phyloP scores from a whole-genome alignment of 208 protist genomes.

The Leishmania mexicana region DNA sequence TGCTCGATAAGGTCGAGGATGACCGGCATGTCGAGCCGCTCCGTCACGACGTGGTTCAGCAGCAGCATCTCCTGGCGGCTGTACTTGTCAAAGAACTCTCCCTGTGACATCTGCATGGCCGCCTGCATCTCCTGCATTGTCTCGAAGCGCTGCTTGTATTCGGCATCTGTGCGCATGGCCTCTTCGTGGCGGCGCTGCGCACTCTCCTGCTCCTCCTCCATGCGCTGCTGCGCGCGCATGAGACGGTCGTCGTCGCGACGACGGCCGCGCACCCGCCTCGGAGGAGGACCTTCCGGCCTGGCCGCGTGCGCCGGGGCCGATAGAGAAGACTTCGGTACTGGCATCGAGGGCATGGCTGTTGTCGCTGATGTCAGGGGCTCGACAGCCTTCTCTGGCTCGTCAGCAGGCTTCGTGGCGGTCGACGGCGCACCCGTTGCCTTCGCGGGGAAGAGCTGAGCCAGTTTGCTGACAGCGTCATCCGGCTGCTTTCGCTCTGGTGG shows the following conservation, averaged over 20 bases:
- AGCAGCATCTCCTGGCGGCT: slow-evolving; percentile 50
- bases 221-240: slow-evolving; percentile 37
- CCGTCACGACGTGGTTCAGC: slow-evolving; percentile 43
- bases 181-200: slow-evolving; percentile 63
- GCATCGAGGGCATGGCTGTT: not conserved
- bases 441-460: slow-evolving; percentile 34
- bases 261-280: slow-evolving; percentile 36
- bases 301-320: not conserved
- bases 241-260: slow-evolving; percentile 34
- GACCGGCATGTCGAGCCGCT: slow-evolving; percentile 84
- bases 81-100: slow-evolving; percentile 58
- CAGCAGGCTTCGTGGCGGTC: not conserved
- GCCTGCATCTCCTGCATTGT: slow-evolving; percentile 62
- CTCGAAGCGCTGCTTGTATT: slow-evolving; percentile 74
- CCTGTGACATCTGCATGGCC: slow-evolving; percentile 52
- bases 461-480: slow-evolving; percentile 19
- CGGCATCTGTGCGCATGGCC: slow-evolving; percentile 63
- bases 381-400: not conserved
- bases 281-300: not conserved
- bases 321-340: not conserved
- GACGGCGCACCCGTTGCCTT: slow-evolving; percentile 10
- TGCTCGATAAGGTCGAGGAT: slow-evolving; percentile 79
- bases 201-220: slow-evolving; percentile 38
- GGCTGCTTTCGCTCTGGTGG: not conserved
- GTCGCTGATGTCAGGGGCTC: not conserved